These are phyloP conservation scores for Chrysoporthe austroafricana DNA, from an alignment of 2,329 filamentous ascomycete genomes.

Conservation along the genomic window DNA sequence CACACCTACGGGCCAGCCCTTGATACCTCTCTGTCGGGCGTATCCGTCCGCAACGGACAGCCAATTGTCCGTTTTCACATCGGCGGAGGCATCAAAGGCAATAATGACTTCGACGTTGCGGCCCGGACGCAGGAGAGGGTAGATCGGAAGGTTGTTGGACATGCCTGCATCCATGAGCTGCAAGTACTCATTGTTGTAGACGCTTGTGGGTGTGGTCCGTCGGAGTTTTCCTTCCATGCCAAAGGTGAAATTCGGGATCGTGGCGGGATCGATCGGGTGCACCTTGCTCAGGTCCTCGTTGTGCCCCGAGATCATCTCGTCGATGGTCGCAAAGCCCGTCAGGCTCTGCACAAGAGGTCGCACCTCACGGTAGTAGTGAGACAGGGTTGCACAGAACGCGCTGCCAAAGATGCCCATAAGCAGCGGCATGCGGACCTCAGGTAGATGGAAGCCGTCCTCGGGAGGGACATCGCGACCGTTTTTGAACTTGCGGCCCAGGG, in stretches of 20 bases:
- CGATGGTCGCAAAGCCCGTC: conserved; percentile 75
- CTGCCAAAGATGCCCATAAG: conserved; percentile 95
- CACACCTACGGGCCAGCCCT: conserved; percentile 92
- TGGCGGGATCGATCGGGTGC: conserved; percentile 90
- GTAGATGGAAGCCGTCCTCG: conserved; percentile 71
- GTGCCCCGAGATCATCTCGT: conserved; percentile 79
- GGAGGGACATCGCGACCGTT: conserved; percentile 68
- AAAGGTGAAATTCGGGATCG: conserved; percentile 85
- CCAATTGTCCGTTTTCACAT: conserved; percentile 95
- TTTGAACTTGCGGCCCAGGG: conserved; percentile 81
- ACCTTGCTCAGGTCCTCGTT: conserved; percentile 87
- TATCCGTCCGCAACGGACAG: conserved; percentile 93
- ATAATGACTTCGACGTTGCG: conserved; percentile 88
- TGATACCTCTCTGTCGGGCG: conserved; percentile 83
- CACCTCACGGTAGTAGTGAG: conserved; percentile 94
- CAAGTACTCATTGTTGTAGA: conserved; percentile 72
- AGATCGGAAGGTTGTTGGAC: conserved; percentile 97
- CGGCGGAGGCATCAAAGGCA: conserved; percentile 92
- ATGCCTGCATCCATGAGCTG: conserved; percentile 97
- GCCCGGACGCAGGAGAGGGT: conserved; percentile 86
- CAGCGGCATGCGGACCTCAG: conserved; percentile 81
- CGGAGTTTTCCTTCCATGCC: conserved; percentile 79
- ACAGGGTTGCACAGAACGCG: conserved; percentile 93
- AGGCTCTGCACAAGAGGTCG: conserved; percentile 78
- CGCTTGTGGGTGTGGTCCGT: conserved; percentile 74